These are phyloP conservation scores for Colletotrichum coccodes DNA, from an alignment of 2,329 filamentous ascomycete genomes.

Conservation along the genomic window DNA sequence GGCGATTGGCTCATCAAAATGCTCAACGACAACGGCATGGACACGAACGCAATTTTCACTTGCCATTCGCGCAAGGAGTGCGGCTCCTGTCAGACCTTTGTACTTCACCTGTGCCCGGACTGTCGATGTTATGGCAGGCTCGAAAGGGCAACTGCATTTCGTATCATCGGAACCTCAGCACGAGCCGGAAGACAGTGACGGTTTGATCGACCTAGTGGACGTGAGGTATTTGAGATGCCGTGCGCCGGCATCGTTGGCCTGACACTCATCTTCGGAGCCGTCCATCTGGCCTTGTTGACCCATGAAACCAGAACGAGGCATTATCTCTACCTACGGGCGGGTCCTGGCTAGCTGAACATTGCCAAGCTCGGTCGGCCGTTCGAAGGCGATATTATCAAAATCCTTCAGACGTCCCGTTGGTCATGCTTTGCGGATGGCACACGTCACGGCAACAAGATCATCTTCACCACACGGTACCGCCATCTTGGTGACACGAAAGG, in stretches of 20 bases:
- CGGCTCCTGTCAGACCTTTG: background rate
- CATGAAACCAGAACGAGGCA: background rate
- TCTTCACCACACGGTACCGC: background rate
- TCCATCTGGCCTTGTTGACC: background rate
- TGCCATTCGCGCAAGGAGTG: background rate
- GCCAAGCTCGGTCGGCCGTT: background rate
- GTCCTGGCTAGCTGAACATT: background rate
- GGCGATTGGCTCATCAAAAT: background rate
- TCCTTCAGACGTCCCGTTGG: background rate
- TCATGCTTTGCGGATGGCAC: background rate
- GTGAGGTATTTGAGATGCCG: background rate
- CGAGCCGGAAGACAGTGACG: background rate
- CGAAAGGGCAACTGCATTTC: background rate
- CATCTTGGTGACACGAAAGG: background rate
- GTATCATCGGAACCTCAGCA: background rate
- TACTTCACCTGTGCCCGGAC: background rate
- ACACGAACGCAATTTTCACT: background rate
- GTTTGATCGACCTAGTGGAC: conserved; percentile 9
- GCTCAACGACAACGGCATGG: too few relatives aligned
- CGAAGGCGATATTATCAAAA: background rate
- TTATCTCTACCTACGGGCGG: background rate
- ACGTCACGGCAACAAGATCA: background rate
- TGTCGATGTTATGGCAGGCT: background rate
- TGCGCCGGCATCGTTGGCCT: background rate
- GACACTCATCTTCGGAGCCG: background rate